A percentile compares a stretch with the other conserved stretches of the same genome.
Conservation (phyloP, 2,329 filamentous ascomycete genomes). For the Ambrosiella beaveri region DNA sequence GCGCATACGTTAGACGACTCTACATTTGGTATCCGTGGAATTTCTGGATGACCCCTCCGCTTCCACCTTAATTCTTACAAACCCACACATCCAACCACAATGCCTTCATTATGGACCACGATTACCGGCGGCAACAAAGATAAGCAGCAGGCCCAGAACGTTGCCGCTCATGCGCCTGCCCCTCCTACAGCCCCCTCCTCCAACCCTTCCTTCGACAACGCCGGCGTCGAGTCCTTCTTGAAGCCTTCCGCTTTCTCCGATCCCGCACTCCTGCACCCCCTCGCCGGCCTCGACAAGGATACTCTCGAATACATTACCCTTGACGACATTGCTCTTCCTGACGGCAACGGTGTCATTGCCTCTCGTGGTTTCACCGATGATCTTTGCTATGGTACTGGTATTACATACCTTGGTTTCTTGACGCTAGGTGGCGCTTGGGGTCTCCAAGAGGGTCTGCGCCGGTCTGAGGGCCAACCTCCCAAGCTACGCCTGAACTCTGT, state of each 20-base stretch:
- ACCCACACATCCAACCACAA: constrained; percentile 17
- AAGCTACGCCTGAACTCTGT: constrained; percentile 88
- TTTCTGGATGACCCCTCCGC: neutral
- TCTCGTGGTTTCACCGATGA: constrained; percentile 97
- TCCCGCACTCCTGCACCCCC: constrained; percentile 74
- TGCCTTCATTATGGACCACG: constrained; percentile 44
- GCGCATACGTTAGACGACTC: neutral
- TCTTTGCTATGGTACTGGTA: constrained; percentile 90
- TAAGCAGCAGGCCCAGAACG: constrained; percentile 25
- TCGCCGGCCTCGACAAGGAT: constrained; percentile 83
- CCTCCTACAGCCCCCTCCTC: constrained; percentile 13
- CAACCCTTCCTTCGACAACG: constrained; percentile 32
- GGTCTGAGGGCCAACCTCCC: constrained; percentile 60
- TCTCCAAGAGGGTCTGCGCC: constrained; percentile 70
- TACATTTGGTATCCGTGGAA: neutral
- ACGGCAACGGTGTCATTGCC: constrained; percentile 71
- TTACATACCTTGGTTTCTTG: constrained; percentile 81
- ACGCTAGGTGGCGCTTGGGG: constrained; percentile 82
- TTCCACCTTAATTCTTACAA: neutral
- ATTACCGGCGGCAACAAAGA: constrained; percentile 42
- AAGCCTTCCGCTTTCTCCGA: constrained; percentile 62
- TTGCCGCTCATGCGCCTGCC: constrained; percentile 11
- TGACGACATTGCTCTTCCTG: constrained; percentile 77
- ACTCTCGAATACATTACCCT: constrained; percentile 88
- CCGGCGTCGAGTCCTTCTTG: constrained; percentile 78